Percentiles rank a stretch among this genome's conserved stretches.
These are phyloP conservation scores for Fimicolochytrium jonesii DNA, from an alignment of 192 early-diverging fungal genomes.

Conservation along the genomic window DNA sequence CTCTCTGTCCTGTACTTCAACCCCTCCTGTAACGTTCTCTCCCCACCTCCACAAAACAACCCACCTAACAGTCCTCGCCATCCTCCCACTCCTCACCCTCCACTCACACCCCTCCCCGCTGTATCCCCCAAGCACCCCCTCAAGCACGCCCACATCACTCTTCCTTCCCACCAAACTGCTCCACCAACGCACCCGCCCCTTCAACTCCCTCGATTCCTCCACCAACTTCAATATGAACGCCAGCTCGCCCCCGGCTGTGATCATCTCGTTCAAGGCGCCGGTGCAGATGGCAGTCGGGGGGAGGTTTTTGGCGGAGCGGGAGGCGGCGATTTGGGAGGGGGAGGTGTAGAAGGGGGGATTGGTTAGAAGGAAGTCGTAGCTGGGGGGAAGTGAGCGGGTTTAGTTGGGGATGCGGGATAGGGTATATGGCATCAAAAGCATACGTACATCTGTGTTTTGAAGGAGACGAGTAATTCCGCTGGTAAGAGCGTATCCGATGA, in stretches of 20 bases:
- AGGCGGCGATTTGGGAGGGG: slow-evolving; percentile 49
- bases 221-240: slow-evolving; percentile 60
- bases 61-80: slow-evolving; percentile 24
- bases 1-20: too few relatives aligned
- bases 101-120: slow-evolving; percentile 22
- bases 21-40: too few relatives aligned
- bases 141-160: slow-evolving; percentile 28
- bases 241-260: slow-evolving; percentile 76
- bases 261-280: slow-evolving; percentile 67
- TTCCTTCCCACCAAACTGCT: slow-evolving; percentile 73
- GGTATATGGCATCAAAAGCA: too few relatives aligned
- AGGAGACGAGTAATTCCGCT: slow-evolving; percentile 4
- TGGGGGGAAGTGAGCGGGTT: too few relatives aligned
- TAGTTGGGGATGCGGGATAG: too few relatives aligned
- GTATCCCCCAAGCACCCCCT: slow-evolving; percentile 22
- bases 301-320: slow-evolving; percentile 45
- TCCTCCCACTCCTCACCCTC: slow-evolving; percentile 23
- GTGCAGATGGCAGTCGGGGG: slow-evolving; percentile 52
- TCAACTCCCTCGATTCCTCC: slow-evolving; percentile 5
- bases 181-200: slow-evolving; percentile 57
- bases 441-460: too few relatives aligned
- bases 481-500: slow-evolving; percentile 21
- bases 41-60: slow-evolving; percentile 27
- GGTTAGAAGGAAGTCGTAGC: slow-evolving; percentile 75
- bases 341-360: slow-evolving; percentile 86